Evolutionary conservation across 768 basidiomycete species (phyloP).

Genomic region (Suillus spraguei): DNA sequence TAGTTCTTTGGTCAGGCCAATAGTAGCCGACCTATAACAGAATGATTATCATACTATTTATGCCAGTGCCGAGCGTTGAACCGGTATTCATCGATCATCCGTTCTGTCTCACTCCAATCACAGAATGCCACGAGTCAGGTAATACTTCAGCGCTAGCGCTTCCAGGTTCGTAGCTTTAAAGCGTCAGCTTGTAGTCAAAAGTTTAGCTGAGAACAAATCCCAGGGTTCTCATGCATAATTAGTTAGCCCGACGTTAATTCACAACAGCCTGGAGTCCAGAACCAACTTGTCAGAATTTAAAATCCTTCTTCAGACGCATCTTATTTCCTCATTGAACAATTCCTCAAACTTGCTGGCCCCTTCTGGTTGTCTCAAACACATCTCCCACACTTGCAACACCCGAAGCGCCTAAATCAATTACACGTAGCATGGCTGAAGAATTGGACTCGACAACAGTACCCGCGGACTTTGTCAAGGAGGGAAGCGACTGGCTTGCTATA

Average conservation of each 20-base stretch:
- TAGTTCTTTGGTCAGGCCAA: neutral
- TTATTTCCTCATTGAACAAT: neutral
- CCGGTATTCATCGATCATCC: neutral
- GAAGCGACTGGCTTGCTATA: slow-evolving; percentile 85
- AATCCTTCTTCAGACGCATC: neutral
- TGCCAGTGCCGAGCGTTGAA: neutral
- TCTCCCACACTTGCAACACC: neutral
- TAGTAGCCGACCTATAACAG: neutral
- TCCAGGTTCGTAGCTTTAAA: neutral
- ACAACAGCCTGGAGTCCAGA: neutral
- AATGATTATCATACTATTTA: neutral
- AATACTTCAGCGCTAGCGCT: neutral
- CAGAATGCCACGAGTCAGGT: neutral
- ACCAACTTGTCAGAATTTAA: neutral
- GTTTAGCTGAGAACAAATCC: slow-evolving; percentile 3
- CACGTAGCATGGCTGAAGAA: slow-evolving; percentile 5
- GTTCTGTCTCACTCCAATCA: neutral
- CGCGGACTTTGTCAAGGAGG: slow-evolving; percentile 54
- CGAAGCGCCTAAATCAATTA: neutral
- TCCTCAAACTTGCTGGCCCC: neutral
- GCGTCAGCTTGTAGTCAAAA: neutral
- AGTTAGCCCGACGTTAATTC: slow-evolving; percentile 1
- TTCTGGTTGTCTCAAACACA: too few species aligned
- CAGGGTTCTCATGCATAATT: neutral
- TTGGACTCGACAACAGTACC: slow-evolving; percentile 33